Conservation (phyloP, 768 basidiomycete genomes). For the Erythrobasidium yunnanense region DNA sequence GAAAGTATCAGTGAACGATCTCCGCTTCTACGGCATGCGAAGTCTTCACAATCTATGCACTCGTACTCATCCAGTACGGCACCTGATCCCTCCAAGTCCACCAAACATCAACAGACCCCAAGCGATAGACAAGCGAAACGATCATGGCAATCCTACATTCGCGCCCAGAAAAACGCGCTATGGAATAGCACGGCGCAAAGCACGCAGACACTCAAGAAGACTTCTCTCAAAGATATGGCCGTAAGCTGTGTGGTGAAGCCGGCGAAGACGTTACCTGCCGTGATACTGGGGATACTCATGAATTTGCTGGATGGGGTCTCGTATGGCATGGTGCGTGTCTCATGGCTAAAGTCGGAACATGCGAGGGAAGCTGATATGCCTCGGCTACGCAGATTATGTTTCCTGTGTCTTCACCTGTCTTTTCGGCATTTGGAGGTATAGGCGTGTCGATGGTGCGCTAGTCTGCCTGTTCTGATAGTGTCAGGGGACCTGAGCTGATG, state of each 20-base stretch:
- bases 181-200: too few species aligned
- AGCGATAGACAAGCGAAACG: neutral
- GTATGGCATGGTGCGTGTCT: constrained; percentile 67
- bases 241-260: constrained; percentile 33
- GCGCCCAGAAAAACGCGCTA: neutral
- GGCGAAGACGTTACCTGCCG: constrained; percentile 55
- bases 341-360: too few species aligned
- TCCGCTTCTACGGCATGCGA: neutral
- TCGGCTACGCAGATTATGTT: constrained; percentile 55
- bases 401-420: constrained; percentile 62
- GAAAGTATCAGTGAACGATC: neutral
- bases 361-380: neutral
- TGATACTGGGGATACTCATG: constrained; percentile 67
- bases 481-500: neutral
- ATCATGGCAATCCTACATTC: neutral
- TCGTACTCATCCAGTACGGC: too few species aligned
- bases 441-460: constrained; percentile 90
- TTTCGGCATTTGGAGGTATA: constrained; percentile 66
- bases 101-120: neutral
- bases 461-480: neutral
- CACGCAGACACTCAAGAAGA: too few species aligned
- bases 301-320: constrained; percentile 91
- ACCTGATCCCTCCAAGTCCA: too few species aligned
- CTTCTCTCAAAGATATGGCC: too few species aligned
- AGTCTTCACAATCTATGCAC: too few species aligned